Percentiles rank a stretch among this genome's conserved stretches.
Conservation (phyloP, 306 rosid species). For the Sicyos edulis region DNA sequence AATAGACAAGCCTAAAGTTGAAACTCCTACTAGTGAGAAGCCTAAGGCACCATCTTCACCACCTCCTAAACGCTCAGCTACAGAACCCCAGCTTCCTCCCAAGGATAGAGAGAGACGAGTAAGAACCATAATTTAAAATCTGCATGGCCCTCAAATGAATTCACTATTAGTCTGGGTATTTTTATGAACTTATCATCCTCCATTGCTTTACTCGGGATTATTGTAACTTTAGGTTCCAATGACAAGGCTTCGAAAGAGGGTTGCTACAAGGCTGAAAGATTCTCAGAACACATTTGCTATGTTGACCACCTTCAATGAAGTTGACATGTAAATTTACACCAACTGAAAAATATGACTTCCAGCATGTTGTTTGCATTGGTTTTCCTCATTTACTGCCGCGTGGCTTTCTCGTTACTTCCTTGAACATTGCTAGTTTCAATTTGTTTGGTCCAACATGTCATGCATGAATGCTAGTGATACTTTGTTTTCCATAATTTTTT, state of each 20-base stretch:
- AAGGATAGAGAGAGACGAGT: conserved; percentile 81
- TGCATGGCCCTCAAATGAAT: not conserved
- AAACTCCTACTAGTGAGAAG: conserved; percentile 37
- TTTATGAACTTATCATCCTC: not conserved
- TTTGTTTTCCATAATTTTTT: not conserved
- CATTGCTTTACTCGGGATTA: not conserved
- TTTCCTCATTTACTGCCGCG: conserved; percentile 4
- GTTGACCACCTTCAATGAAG: conserved; percentile 86
- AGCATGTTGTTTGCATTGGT: not conserved
- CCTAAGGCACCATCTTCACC: conserved; percentile 38
- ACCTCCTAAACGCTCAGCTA: conserved; percentile 45
- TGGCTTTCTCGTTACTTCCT: conserved; percentile 3
- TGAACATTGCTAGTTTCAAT: not conserved
- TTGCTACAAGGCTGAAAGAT: conserved; percentile 68
- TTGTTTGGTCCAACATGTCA: not conserved
- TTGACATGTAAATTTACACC: conserved; percentile 56
- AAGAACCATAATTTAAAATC: conserved; percentile 23
- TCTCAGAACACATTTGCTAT: conserved; percentile 80
- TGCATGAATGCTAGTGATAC: not conserved
- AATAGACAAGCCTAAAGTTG: conserved; percentile 43
- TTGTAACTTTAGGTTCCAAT: conserved; percentile 59
- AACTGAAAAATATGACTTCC: conserved; percentile 9
- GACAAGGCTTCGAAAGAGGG: conserved; percentile 73
- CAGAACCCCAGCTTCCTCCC: conserved; percentile 79
- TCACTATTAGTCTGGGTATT: not conserved